These are phyloP conservation scores for Diaporthe capsici DNA, from an alignment of 2,329 filamentous ascomycete species.

Conservation along the genomic window DNA sequence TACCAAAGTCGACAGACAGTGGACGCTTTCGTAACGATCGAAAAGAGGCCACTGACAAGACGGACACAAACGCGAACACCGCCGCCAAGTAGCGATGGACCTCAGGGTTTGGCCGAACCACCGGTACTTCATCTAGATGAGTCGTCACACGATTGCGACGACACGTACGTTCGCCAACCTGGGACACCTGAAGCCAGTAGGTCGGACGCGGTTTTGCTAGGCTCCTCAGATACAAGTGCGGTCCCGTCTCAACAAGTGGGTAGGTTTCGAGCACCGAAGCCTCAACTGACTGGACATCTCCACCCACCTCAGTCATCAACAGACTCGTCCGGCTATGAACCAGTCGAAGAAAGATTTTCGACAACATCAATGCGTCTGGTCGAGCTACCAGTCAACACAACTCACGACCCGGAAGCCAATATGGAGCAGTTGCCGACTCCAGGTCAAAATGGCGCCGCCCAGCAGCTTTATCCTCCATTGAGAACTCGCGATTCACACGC, in stretches of 20 bases:
- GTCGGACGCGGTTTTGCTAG: not conserved
- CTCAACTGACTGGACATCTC: not conserved
- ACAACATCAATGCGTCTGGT: not conserved
- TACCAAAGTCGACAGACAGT: constrained; percentile 49
- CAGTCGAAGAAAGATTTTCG: not conserved
- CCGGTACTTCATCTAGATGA: not conserved
- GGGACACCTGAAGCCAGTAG: not conserved
- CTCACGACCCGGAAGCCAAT: not conserved
- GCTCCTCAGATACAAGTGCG: not conserved
- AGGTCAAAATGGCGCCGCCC: not conserved
- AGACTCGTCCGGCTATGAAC: not conserved
- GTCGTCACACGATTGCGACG: not conserved
- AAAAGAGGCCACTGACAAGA: constrained; percentile 12
- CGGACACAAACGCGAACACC: constrained; percentile 36
- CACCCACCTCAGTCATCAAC: not conserved
- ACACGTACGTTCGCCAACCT: no score
- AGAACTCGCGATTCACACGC: not conserved
- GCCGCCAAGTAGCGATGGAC: constrained; percentile 53
- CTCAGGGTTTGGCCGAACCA: constrained; percentile 41
- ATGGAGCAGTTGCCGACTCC: not conserved
- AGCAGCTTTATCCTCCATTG: not conserved
- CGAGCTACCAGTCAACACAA: not conserved
- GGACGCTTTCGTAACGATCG: constrained; percentile 32
- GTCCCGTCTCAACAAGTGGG: not conserved
- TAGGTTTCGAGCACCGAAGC: not conserved